Conservation (phyloP, 805 yeast species). For the Yarrowia deformans region DNA sequence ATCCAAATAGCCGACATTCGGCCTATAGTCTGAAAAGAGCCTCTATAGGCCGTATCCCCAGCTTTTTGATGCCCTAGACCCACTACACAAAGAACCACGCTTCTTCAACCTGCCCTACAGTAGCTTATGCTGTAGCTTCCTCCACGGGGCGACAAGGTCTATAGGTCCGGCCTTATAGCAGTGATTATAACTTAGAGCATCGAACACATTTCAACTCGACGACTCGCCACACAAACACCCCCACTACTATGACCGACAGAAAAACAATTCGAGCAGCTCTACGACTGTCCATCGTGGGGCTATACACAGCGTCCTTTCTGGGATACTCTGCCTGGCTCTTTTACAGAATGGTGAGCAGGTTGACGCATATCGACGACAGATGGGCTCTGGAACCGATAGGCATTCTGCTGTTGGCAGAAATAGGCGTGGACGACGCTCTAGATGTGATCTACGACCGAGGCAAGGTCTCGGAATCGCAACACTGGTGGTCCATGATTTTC, state of each 20-base stretch:
- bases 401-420: background rate
- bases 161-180: too few relatives aligned
- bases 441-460: background rate
- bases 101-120: too few relatives aligned
- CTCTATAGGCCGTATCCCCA: too few relatives aligned
- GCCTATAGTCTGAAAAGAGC: too few relatives aligned
- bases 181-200: too few relatives aligned
- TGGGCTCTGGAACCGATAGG: background rate
- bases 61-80: too few relatives aligned
- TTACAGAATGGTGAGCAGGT: background rate
- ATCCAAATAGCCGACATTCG: too few relatives aligned
- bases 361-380: background rate
- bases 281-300: background rate
- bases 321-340: slow-evolving; percentile 5
- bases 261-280: background rate
- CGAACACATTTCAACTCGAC: too few relatives aligned
- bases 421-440: background rate
- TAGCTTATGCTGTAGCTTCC: too few relatives aligned
- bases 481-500: slow-evolving; percentile 10
- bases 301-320: background rate
- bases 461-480: background rate
- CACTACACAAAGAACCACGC: too few relatives aligned
- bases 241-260: background rate
- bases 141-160: too few relatives aligned
- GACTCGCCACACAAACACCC: too few relatives aligned